phyloP scores from a whole-genome alignment of 148 eudicot genomes.

The Tetragonia tetragonoides region DNA sequence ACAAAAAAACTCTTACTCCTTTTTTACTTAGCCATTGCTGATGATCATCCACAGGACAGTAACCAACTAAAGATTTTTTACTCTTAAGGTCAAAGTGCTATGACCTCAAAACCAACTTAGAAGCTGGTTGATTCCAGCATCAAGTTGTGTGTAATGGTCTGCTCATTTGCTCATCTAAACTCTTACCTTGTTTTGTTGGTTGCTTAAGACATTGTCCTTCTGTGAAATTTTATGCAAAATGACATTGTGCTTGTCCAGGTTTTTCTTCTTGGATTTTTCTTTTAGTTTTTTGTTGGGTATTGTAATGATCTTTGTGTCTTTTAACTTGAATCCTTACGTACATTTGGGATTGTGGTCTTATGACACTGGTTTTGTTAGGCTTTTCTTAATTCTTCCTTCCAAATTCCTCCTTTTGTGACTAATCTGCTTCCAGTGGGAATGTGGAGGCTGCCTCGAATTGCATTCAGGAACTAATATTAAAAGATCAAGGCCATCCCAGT shows the following conservation, averaged over 20 bases:
- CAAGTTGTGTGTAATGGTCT: background rate
- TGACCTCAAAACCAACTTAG: background rate
- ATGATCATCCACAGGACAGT: too few relatives aligned
- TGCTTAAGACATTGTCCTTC: too few relatives aligned
- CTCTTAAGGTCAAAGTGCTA: too few relatives aligned
- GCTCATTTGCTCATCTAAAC: background rate
- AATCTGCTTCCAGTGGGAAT: constrained; percentile 57
- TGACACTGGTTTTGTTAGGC: constrained; percentile 1
- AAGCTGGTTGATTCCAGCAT: background rate
- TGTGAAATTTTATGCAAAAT: too few relatives aligned
- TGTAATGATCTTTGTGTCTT: background rate
- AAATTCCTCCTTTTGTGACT: constrained; percentile 21
- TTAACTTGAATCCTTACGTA: background rate
- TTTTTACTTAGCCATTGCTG: too few relatives aligned
- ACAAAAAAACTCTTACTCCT: too few relatives aligned
- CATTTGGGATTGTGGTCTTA: background rate
- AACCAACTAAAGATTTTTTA: too few relatives aligned
- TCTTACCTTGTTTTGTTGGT: background rate
- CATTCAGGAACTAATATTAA: constrained; percentile 73
- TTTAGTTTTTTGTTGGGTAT: background rate
- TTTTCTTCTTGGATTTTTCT: background rate
- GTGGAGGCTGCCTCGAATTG: constrained; percentile 79
- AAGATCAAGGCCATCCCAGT: constrained; percentile 92
- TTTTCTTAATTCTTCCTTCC: constrained; percentile 10
- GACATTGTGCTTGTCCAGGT: too few relatives aligned